phyloP scores from a whole-genome alignment of 2,329 filamentous ascomycete genomes.

The Trichoderma sp. region DNA sequence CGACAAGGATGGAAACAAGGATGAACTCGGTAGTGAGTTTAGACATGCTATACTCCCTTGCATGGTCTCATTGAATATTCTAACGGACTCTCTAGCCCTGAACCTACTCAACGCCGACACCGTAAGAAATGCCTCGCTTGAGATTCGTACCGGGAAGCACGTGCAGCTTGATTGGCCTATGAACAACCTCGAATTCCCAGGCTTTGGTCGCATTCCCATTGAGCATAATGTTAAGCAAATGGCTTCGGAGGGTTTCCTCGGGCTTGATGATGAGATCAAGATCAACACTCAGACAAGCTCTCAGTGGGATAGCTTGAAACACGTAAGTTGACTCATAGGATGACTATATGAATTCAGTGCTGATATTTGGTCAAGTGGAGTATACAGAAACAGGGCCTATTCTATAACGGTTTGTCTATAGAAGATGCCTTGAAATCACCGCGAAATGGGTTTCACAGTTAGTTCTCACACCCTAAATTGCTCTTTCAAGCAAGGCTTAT shows the following conservation, averaged over 20 bases:
- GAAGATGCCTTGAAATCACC: not conserved
- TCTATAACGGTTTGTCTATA: not conserved
- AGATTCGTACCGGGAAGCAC: not conserved
- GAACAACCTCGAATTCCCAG: not conserved
- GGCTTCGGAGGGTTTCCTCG: not conserved
- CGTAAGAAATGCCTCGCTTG: not conserved
- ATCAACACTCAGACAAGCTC: slow-evolving; percentile 3
- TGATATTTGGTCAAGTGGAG: not conserved
- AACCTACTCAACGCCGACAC: not conserved
- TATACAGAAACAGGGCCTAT: not conserved
- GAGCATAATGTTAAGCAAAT: not conserved
- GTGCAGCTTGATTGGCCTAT: not conserved
- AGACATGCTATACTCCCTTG: not conserved
- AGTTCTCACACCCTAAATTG: not conserved
- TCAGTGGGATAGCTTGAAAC: slow-evolving; percentile 3
- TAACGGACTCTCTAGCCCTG: not conserved
- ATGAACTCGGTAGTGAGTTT: not conserved
- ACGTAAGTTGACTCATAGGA: not conserved
- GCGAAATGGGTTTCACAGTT: not conserved
- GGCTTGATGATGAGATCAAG: not conserved
- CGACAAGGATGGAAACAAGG: not conserved
- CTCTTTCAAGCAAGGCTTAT: not conserved
- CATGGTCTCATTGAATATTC: not conserved
- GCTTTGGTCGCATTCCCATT: not conserved
- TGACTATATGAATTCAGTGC: not conserved